phyloP scores from a whole-genome alignment of 176 grass and related monocot species.

The Hsuehochloa calcarea region DNA sequence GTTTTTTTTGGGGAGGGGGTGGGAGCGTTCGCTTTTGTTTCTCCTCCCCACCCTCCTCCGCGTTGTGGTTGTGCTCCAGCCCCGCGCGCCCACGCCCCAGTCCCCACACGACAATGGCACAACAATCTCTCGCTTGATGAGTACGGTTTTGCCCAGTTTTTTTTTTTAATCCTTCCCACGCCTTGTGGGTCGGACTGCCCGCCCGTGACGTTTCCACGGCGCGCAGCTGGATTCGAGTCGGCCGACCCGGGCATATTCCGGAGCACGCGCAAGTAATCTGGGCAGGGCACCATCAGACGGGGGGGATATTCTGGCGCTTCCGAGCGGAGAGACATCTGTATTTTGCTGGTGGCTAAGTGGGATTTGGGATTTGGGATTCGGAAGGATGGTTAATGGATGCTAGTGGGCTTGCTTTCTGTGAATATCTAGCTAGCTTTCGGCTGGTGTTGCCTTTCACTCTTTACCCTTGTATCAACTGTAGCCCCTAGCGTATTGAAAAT shows the following conservation, averaged over 20 bases:
- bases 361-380: no score
- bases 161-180: background rate
- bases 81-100: no score
- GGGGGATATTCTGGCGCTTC: no score
- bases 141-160: background rate
- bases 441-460: no score
- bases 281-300: background rate
- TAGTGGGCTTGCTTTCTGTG: no score
- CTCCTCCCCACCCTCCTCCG: background rate
- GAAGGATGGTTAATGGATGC: background rate
- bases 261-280: no score
- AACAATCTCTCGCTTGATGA: background rate
- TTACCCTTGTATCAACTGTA: no score
- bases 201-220: background rate
- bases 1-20: background rate
- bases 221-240: background rate
- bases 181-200: background rate
- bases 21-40: constrained; percentile 24
- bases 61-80: background rate
- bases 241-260: background rate
- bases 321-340: background rate
- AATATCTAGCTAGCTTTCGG: no score
- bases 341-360: background rate
- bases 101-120: no score
- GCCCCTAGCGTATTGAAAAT: no score